These are phyloP conservation scores for Mycena crocata DNA, from an alignment of 768 basidiomycete species.

Conservation along the genomic window DNA sequence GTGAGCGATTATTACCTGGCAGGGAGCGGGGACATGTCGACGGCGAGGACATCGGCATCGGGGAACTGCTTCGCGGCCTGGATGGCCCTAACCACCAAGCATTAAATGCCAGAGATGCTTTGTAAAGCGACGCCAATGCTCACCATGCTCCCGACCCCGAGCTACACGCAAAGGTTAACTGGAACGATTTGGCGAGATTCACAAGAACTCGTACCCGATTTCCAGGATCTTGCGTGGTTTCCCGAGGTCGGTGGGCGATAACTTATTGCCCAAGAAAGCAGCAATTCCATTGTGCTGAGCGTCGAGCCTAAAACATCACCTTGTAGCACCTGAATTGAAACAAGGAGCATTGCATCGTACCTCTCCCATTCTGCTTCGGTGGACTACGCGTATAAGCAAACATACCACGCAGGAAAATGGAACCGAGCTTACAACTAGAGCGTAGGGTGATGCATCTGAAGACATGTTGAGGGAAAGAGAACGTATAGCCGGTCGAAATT, in stretches of 20 bases:
- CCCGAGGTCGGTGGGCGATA: conserved; percentile 12
- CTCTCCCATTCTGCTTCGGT: conserved; percentile 9
- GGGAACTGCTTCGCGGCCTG: conserved; percentile 20
- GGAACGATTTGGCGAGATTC: neutral
- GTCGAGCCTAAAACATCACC: conserved; percentile 13
- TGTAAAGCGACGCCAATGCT: neutral
- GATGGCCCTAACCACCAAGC: conserved; percentile 8
- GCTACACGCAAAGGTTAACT: neutral
- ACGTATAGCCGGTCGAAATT: no score
- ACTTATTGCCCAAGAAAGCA: conserved; percentile 15
- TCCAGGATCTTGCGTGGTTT: conserved; percentile 22
- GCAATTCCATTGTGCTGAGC: conserved; percentile 24
- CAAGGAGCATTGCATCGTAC: neutral
- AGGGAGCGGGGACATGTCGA: conserved; percentile 21
- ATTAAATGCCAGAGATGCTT: neutral
- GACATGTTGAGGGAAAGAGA: conserved; percentile 8
- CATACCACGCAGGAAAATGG: neutral
- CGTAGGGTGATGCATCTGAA: neutral
- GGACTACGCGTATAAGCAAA: neutral
- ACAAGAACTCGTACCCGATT: conserved; percentile 19
- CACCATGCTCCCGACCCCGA: conserved; percentile 13
- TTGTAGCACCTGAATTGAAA: neutral
- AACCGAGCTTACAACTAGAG: conserved; percentile 5
- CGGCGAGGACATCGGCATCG: no score
- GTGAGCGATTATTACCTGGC: conserved; percentile 9